phyloP scores from a whole-genome alignment of 768 basidiomycete genomes.

The Multifurca ochricompacta region DNA sequence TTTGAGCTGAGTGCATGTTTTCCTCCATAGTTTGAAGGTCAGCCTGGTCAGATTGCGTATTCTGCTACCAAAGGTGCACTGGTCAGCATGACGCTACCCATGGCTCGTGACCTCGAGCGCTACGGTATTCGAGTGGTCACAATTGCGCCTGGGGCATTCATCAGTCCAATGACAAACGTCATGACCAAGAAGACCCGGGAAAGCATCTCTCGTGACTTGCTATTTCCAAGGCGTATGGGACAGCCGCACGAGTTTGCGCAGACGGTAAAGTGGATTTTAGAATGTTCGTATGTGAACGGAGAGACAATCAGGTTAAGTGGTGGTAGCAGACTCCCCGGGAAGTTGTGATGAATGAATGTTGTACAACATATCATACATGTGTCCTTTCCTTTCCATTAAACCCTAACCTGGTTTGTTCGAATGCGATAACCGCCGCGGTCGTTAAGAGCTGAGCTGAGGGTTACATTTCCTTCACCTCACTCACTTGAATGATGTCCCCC shows the following conservation, averaged over 20 bases:
- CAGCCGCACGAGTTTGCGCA: slow-evolving; percentile 27
- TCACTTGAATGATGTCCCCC: slow-evolving; percentile 25
- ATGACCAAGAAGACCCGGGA: slow-evolving; percentile 25
- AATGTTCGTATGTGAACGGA: slow-evolving; percentile 30
- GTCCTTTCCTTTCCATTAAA: no score
- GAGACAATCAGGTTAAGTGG: slow-evolving; percentile 26
- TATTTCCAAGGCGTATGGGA: slow-evolving; percentile 33
- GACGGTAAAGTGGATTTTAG: slow-evolving; percentile 27
- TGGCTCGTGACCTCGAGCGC: slow-evolving; percentile 50
- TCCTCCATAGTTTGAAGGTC: slow-evolving; percentile 41
- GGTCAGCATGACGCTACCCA: slow-evolving; percentile 49
- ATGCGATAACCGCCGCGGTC: no score
- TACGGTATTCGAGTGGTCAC: slow-evolving; percentile 48
- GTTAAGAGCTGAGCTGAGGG: no score
- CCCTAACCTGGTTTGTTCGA: background rate
- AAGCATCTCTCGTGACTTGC: slow-evolving; percentile 21
- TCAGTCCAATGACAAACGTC: slow-evolving; percentile 31
- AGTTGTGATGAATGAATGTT: slow-evolving; percentile 19
- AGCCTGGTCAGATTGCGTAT: slow-evolving; percentile 51
- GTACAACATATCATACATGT: no score
- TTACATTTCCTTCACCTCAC: no score
- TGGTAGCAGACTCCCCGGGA: slow-evolving; percentile 22
- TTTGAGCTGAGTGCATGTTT: background rate
- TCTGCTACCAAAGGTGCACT: slow-evolving; percentile 50
- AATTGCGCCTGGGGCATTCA: slow-evolving; percentile 49